Conservation (phyloP, 2,329 filamentous ascomycete species). For the Aspergillus fijiensis region DNA sequence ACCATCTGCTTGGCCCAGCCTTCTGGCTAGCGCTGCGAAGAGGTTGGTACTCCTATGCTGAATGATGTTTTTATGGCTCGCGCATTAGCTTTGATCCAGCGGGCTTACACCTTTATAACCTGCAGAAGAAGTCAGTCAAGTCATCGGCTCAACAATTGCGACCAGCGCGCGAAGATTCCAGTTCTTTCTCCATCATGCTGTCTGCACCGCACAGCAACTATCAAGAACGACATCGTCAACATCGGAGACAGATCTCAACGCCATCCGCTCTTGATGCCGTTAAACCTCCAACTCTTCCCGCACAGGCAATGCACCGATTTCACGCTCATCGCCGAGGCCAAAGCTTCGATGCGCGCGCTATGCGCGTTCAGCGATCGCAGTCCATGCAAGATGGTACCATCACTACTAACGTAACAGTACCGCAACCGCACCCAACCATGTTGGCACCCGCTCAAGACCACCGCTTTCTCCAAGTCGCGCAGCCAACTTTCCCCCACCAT, state of each 20-base stretch:
- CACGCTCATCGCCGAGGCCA: slow-evolving; percentile 74
- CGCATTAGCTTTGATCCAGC: slow-evolving; percentile 9
- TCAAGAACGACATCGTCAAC: slow-evolving; percentile 71
- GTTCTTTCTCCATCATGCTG: slow-evolving; percentile 63
- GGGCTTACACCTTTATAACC: slow-evolving; percentile 19
- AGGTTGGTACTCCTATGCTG: slow-evolving; percentile 52
- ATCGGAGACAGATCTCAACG: slow-evolving; percentile 86
- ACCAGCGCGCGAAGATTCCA: slow-evolving; percentile 17
- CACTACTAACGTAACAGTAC: slow-evolving; percentile 59
- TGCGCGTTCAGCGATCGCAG: slow-evolving; percentile 50
- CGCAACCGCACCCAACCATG: slow-evolving; percentile 68
- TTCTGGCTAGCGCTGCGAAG: slow-evolving; percentile 79
- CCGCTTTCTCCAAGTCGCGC: slow-evolving; percentile 76
- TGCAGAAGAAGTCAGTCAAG: slow-evolving; percentile 45
- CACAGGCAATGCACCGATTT: slow-evolving; percentile 52
- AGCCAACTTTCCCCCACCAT: slow-evolving; percentile 39
- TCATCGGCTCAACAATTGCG: slow-evolving; percentile 16
- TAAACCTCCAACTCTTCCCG: slow-evolving; percentile 66
- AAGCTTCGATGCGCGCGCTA: slow-evolving; percentile 73
- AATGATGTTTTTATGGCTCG: slow-evolving; percentile 2
- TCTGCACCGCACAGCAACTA: slow-evolving; percentile 71
- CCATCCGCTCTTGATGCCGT: slow-evolving; percentile 73
- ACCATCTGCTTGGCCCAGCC: slow-evolving; percentile 45
- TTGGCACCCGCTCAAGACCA: slow-evolving; percentile 91
- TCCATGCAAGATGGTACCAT: slow-evolving; percentile 51